Base-by-base conservation (phyloP, 2,329 filamentous ascomycete species). In the Colletotrichum sidae region DNA sequence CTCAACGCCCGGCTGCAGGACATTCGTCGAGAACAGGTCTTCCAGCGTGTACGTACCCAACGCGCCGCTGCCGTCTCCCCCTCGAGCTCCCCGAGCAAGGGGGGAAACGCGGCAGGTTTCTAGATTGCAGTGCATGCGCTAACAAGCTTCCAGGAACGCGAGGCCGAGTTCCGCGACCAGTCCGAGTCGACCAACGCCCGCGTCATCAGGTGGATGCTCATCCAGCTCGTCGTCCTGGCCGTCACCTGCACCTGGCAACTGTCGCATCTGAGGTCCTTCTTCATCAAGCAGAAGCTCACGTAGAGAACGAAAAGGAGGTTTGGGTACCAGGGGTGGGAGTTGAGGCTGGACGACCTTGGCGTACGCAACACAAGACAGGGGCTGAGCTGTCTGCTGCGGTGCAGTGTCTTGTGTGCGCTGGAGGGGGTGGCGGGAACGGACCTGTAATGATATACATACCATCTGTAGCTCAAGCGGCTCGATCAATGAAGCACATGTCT, bases 271-370 rank as follows among this genome's bases (percentile, higher is more conserved):
- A 88, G 96, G 72, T 92, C 92, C 51, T 99, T 99, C 87, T 99
- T 99, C 84, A 99, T 99, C 85, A 99, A 99, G 87, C 95, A 98
- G 84, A 99, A 99, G 87, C 89, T 99, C 78, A 98, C 96, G 66
- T 99, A 88, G 80, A 72, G 41, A 39, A 6, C 37, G 50, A 42
- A 55, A 33, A 13, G 49, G 34, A 41, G 39, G 45, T 55, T 55
- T 55, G 39, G 33, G 38, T 54, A 47, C 33, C 39, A 46, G 47
- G 47, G 41, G 37, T 34, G 50, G 49, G 47, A 55, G 37, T 55
- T 44, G 49, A 33, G 41, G 63, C 33, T 38, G 34, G 39, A 44
- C 5, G 47, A 34, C 38, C 46, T 47, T 53, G 42, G 60, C 15
- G 39, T 38, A 51, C 35, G 25, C 17, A 47, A 15, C 42, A 39